A percentile compares a stretch with the other conserved stretches of the same genome.
phyloP scores from a whole-genome alignment of 371 early-diverging fungal species.

The Mortierella sp. region DNA sequence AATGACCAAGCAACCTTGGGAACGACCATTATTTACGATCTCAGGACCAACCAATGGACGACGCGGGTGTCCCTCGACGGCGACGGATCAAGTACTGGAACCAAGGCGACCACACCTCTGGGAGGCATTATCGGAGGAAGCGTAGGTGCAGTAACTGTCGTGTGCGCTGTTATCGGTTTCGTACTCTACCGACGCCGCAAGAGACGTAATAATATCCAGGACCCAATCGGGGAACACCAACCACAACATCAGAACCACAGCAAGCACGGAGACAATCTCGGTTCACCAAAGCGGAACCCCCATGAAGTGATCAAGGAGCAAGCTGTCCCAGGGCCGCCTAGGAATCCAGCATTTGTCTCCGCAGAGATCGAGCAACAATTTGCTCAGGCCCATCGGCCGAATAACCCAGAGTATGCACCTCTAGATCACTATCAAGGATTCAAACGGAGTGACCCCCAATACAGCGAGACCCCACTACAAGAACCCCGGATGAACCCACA shows the following conservation, averaged over 20 bases:
- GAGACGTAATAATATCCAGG: background rate
- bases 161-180: background rate
- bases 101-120: background rate
- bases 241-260: background rate
- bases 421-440: background rate
- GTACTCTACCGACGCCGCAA: background rate
- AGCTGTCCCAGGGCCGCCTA: background rate
- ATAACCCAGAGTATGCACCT: background rate
- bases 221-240: background rate
- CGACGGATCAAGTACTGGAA: background rate
- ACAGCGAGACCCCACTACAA: background rate
- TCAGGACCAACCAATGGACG: background rate
- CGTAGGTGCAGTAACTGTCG: background rate
- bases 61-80: background rate
- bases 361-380: background rate
- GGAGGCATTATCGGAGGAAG: background rate
- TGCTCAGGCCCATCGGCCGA: background rate
- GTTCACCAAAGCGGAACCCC: background rate
- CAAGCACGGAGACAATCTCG: background rate
- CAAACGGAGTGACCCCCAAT: background rate
- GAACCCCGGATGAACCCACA: slow-evolving; percentile 5
- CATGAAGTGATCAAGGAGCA: background rate
- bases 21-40: background rate
- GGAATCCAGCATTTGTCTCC: background rate
- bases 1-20: background rate